Evolutionary conservation across 2,329 filamentous ascomycete species (phyloP).

Genomic region (Calonectria honghensis): DNA sequence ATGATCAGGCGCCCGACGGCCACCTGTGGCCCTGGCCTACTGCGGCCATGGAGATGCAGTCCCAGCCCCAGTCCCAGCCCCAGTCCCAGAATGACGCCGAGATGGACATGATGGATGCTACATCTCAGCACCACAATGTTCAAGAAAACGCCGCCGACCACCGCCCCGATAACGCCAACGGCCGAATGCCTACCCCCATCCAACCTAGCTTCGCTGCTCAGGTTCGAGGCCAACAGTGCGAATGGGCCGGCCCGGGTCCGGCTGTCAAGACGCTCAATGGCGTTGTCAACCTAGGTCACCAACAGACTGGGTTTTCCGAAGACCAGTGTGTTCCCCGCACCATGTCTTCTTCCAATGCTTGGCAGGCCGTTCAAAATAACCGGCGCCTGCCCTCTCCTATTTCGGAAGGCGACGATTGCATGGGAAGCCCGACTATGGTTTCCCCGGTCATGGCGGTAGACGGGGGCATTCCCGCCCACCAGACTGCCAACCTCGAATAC

Average conservation of each 20-base stretch:
- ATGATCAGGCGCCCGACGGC: conserved; percentile 59
- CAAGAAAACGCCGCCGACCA: conserved; percentile 40
- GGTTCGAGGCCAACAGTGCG: conserved; percentile 71
- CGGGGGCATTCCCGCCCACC: conserved; percentile 59
- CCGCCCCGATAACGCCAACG: conserved; percentile 57
- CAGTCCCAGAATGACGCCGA: conserved; percentile 62
- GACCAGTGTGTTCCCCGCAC: conserved; percentile 70
- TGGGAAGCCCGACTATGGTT: conserved; percentile 61
- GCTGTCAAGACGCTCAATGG: conserved; percentile 60
- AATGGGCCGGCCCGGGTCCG: conserved; percentile 59
- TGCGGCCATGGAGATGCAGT: conserved; percentile 42
- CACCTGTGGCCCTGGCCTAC: conserved; percentile 60
- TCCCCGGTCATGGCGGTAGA: conserved; percentile 58
- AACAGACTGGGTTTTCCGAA: conserved; percentile 62
- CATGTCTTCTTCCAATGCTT: conserved; percentile 67
- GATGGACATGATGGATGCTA: conserved; percentile 71
- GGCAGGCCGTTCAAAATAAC: conserved; percentile 72
- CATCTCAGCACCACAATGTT: conserved; percentile 45
- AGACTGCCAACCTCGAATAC: conserved; percentile 53
- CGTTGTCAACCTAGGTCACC: conserved; percentile 62
- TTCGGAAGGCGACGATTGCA: conserved; percentile 72
- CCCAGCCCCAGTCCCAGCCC: conserved; percentile 40
- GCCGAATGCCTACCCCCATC: conserved; percentile 76
- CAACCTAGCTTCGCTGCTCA: conserved; percentile 75
- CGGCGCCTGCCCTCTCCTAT: conserved; percentile 76